Base-by-base conservation (phyloP, 179 eudicot species). In the Gypsophila paniculata region DNA sequence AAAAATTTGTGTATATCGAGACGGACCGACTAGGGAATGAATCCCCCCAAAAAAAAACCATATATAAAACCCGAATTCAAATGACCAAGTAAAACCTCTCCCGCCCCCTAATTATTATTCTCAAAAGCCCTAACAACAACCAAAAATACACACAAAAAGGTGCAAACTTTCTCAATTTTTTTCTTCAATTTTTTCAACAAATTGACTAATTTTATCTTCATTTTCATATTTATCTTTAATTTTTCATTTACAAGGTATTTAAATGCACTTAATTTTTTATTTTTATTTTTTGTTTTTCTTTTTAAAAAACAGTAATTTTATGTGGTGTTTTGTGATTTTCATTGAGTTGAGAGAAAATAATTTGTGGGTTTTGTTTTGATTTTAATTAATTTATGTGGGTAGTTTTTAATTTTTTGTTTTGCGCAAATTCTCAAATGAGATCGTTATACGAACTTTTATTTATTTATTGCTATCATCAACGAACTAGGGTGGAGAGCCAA, bases 281-380 rank as follows among this genome's bases (percentile, higher is more conserved):
- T n/a, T n/a, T n/a, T n/a, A n/a, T n/a, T n/a, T n/a, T 36, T 36
- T 7, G 7, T 36, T 2, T 3, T 36, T 32, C 4, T n/a, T 29
- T 29, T 13, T 29, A 17, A 61, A 14, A 32, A 32, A 34, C 1
- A 36, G 10, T 3, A 15, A 39, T 65, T 65, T 65, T 42, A 4
- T 48, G 38, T 42, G 53, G 60, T 11, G 55, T 23, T 22, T 48
- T 19, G 48, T 57, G 48, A 25, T 68, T 51, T 68, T 59, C 52
- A 26, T 68, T 59, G 70, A 67, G 18, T 67, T 52, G 2, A 59
- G 72, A 17, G 61, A 67, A 67, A 67, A 49, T 4, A 52, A 5
- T 68, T 68, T n/a, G 18, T 68, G 72, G 72, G 72, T 51, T 51
- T 68, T 52, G 38, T 21, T 68, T 68, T 10, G 23, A 51, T 29